Evolutionary conservation across 208 protist genomes (phyloP).

Genomic region (Leishmania major): DNA sequence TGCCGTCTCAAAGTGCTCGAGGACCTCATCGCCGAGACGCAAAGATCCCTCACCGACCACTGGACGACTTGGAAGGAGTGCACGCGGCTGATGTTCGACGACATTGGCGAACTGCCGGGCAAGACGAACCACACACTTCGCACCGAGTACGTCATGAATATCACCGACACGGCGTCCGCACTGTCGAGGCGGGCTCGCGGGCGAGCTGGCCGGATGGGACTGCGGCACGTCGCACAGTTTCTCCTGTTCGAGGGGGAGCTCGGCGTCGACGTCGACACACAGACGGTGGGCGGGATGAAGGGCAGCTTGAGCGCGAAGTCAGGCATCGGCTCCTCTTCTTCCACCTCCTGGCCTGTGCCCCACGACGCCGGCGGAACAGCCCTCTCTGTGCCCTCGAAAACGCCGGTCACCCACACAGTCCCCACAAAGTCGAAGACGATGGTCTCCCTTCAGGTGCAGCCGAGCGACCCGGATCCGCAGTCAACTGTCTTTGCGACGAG

Average conservation of each 20-base stretch:
- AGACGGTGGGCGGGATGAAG: constrained; percentile 2
- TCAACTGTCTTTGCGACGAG: neutral
- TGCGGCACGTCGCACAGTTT: constrained; percentile 56
- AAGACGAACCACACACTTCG: constrained; percentile 32
- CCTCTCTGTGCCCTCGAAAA: neutral
- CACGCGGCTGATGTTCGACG: constrained; percentile 59
- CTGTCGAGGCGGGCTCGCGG: constrained; percentile 60
- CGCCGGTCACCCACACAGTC: neutral
- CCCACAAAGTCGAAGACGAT: neutral
- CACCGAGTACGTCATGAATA: constrained; percentile 56
- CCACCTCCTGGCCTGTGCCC: neutral
- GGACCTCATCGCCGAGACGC: constrained; percentile 56
- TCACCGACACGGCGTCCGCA: constrained; percentile 78
- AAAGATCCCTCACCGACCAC: constrained; percentile 61
- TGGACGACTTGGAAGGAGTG: constrained; percentile 74
- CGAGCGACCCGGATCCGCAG: neutral
- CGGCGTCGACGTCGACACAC: neutral
- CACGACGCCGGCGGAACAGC: neutral
- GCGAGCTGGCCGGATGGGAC: constrained; percentile 55
- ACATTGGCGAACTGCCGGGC: constrained; percentile 45
- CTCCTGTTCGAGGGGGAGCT: constrained; percentile 43
- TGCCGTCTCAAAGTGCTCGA: constrained; percentile 47
- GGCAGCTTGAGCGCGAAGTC: neutral
- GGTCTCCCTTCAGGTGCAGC: neutral
- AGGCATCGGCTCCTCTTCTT: neutral